Base-by-base conservation (phyloP, 129 eudicot species). In the Apium graveolens region DNA sequence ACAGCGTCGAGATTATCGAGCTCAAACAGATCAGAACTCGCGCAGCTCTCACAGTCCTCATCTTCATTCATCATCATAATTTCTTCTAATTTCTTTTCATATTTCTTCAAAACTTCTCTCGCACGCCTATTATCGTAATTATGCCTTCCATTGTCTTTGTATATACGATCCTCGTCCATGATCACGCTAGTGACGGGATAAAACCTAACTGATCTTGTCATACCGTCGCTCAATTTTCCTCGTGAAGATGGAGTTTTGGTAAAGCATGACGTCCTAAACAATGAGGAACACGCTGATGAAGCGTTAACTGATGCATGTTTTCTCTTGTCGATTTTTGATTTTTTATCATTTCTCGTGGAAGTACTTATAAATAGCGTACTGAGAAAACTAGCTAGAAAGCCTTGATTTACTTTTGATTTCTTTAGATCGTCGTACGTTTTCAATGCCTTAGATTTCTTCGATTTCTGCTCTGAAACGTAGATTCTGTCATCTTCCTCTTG, bases 21-120 rank as follows among this genome's bases (percentile, higher is more conserved):
- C 78, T 94, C 73, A 41, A 93, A 93, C 41, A 93, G 84, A 87
- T 93, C 96, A 21, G 98, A 93, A 74, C 97, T 91, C 0, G 93
- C 85, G 42, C 78, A 81, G 26, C 98, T 93, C 18, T 80, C 89
- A 5, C 70, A 93, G 79, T 89, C 96, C 10, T 86, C 88, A 0
- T 85, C 89, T 0, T 86, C 89, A 11, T 62, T 32, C 27, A 55
- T 20, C 13, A 43, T 42, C n/a, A 77, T 75, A 27, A 17, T 7
- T 39, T 82, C 37, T 39, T 77, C 86, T 1, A 82, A 84, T 74
- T 87, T 85, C 70, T 85, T 87, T 69, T 88, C 89, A 79, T 87
- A 86, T 74, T 86, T 85, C 76, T 74, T 86, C 74, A 91, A 72
- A 80, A 93, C 79, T 68, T 91, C 81, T 51, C 95, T 87, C 1